A percentile compares a stretch with the other conserved stretches of the same genome.
These are phyloP conservation scores for Fusarium miscanthi DNA, from an alignment of 2,329 filamentous ascomycete species.

Conservation along the genomic window DNA sequence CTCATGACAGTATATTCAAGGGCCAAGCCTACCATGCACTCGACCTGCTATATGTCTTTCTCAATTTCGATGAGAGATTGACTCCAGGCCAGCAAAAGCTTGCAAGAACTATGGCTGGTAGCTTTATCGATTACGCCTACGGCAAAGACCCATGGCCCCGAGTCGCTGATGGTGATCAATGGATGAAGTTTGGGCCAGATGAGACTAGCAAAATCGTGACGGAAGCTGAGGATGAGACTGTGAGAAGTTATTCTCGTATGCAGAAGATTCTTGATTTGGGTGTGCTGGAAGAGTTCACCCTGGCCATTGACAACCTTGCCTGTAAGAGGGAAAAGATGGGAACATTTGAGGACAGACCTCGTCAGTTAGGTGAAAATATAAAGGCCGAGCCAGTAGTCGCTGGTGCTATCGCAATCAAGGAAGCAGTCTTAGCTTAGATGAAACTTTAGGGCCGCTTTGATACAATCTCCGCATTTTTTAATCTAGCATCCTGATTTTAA, in stretches of 20 bases:
- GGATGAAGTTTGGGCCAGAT: conserved; percentile 27
- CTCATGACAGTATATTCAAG: conserved; percentile 17
- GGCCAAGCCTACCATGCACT: conserved; percentile 27
- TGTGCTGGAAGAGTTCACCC: conserved; percentile 1
- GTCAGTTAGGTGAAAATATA: background rate
- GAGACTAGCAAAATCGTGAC: background rate
- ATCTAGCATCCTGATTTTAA: background rate
- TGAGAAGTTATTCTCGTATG: conserved; percentile 23
- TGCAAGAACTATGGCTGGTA: background rate
- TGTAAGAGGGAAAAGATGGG: conserved; percentile 21
- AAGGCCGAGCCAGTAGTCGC: background rate
- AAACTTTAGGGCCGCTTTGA: background rate
- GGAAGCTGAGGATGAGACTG: conserved; percentile 21
- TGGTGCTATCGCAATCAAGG: background rate
- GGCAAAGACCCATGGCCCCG: conserved; percentile 27
- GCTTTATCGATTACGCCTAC: conserved; percentile 28
- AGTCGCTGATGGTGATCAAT: background rate
- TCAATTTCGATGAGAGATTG: conserved; percentile 24
- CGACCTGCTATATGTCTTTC: conserved; percentile 26
- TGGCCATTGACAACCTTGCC: conserved; percentile 19
- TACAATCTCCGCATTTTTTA: background rate
- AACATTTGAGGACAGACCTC: background rate
- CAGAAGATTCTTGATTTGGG: conserved; percentile 25
- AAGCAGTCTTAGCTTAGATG: background rate
- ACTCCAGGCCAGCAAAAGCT: background rate